Conservation (phyloP, 1,284 basidiomycete species). For the Austroboletus niveus region DNA sequence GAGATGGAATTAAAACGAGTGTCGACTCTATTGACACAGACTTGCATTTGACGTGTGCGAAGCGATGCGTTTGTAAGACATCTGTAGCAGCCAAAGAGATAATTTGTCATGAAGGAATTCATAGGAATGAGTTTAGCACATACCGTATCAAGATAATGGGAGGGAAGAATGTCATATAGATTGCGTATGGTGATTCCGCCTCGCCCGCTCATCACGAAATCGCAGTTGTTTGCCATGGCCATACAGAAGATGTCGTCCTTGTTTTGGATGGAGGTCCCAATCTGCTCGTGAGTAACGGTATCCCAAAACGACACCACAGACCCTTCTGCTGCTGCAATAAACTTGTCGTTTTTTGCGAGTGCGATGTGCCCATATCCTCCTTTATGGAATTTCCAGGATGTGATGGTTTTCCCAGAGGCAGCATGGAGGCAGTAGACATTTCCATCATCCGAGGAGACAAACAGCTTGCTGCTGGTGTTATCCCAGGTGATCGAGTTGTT, state of each 20-base stretch:
- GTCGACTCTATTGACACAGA: neutral
- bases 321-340: neutral
- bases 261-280: neutral
- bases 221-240: slow-evolving; percentile 4
- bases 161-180: slow-evolving; percentile 4
- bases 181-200: slow-evolving; percentile 1
- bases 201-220: neutral
- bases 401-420: neutral
- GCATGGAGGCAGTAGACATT: neutral
- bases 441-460: neutral
- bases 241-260: neutral
- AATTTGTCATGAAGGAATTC: neutral
- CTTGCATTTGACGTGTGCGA: neutral
- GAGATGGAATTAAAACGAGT: neutral
- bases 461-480: neutral
- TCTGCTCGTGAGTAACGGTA: neutral
- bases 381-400: neutral
- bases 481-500: neutral
- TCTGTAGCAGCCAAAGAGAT: neutral
- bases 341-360: neutral
- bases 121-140: neutral
- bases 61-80: too few species aligned
- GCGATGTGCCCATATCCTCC: neutral
- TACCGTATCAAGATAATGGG: neutral
- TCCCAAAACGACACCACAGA: neutral